Evolutionary conservation across 495 filamentous ascomycete genomes (phyloP).

Genomic region (Hapsidospora chrysogenum): DNA sequence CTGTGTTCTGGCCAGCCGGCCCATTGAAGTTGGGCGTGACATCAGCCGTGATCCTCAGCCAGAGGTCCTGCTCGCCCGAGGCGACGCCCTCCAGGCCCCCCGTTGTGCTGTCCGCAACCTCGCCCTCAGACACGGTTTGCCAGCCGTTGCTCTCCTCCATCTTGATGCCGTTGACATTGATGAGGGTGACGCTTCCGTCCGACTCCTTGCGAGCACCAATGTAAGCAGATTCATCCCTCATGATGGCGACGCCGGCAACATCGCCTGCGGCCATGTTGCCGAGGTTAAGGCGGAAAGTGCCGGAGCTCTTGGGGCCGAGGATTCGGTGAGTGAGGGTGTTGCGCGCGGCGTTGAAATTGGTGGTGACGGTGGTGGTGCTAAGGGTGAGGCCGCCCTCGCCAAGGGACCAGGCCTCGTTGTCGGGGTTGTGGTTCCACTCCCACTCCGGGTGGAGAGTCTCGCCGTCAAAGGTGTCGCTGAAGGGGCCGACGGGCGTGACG

Average conservation of each 20-base stretch:
- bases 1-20: too few species aligned
- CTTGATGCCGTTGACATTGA: too few species aligned
- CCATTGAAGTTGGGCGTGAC: too few species aligned
- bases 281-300: conserved; percentile 29
- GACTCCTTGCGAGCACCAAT: conserved; percentile 25
- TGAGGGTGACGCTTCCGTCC: too few species aligned
- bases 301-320: conserved; percentile 26
- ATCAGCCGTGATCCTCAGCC: too few species aligned
- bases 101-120: too few species aligned
- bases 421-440: conserved; percentile 51
- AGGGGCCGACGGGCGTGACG: conserved; percentile 12
- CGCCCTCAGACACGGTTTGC: too few species aligned
- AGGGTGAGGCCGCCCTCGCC: conserved; percentile 19
- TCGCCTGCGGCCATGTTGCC: conserved; percentile 32
- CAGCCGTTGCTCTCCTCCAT: too few species aligned
- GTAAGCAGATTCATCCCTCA: conserved; percentile 34
- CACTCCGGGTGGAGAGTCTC: conserved; percentile 22
- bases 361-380: conserved; percentile 32
- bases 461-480: conserved; percentile 28
- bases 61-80: too few species aligned
- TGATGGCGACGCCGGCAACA: conserved; percentile 28
- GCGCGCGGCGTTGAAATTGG: conserved; percentile 31
- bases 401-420: conserved; percentile 16
- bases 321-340: conserved; percentile 42
- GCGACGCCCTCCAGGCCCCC: too few species aligned